Evolutionary conservation across 768 basidiomycete genomes (phyloP), one percentile per base, ranked within the genome.

Genomic region (Termitomyces sp.): DNA sequence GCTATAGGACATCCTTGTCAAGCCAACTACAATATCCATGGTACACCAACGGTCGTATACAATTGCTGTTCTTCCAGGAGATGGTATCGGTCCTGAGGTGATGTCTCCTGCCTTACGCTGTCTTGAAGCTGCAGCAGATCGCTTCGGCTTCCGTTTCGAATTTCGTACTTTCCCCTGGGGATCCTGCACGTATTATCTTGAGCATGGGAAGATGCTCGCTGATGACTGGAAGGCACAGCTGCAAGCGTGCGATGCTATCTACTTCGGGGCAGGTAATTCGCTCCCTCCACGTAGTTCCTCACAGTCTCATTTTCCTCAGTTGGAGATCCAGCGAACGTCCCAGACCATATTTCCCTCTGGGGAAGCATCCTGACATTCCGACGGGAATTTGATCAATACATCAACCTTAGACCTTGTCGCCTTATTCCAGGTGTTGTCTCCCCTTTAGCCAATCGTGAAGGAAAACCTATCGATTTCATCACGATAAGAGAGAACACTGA

Each of bases 261-360:
- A 74, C 65, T 82, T 81, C 62, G 81, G 80, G 20, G 75, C 75
- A 61, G 75, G 75, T 71, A 65, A 53, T 57, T 28, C 20, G n/a
- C 6, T 50, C 32, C 26, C 28, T 48, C 32, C 16, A 14, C 42
- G 7, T 32, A 32, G 40, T 33, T 35, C 9, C 18, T 36, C n/a
- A 40, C 30, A 43, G 52, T 54, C 59, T 46, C 33, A 59, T 55
- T 13, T 36, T 45, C 60, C 50, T 42, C 53, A 73, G 80, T 80
- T 50, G 80, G 78, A 2, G 76, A 77, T 65, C 79, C 78, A 18
- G 72, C 75, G 32, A 72, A 65, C 6, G 79, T 82, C 2, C 80
- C 81, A 22, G 82, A 84, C 69, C 81, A 84, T 58, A 77, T 84
- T 59, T 81, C 80, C 13, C 69, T 84, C 32, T 84, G 81, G 81